Percentiles rank a stretch among this genome's conserved stretches.
Evolutionary conservation across 2,329 filamentous ascomycete genomes (phyloP).

Genomic region (Zasmidium cellare): DNA sequence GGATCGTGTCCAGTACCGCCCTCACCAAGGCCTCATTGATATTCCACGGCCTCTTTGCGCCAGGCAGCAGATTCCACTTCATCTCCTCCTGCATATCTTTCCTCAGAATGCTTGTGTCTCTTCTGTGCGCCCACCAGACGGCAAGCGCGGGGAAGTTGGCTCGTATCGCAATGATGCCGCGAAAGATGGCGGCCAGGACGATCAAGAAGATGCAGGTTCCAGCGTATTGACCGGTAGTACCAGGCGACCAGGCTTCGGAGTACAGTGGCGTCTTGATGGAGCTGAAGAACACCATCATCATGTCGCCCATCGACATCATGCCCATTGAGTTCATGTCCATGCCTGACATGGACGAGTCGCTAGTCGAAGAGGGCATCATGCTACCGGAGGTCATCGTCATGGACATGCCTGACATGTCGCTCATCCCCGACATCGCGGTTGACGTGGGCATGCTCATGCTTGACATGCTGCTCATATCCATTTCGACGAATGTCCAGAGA

Average conservation of each 20-base stretch:
- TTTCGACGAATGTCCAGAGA: background rate
- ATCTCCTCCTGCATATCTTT: constrained; percentile 10
- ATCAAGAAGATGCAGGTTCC: constrained; percentile 90
- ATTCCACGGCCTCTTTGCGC: constrained; percentile 65
- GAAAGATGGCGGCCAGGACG: constrained; percentile 67
- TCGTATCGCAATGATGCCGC: constrained; percentile 45
- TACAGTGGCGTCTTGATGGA: constrained; percentile 62
- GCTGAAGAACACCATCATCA: constrained; percentile 65
- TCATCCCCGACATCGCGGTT: too few species aligned
- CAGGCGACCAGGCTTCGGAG: constrained; percentile 71
- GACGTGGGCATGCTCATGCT: too few species aligned
- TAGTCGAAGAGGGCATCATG: background rate
- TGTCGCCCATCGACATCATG: constrained; percentile 40
- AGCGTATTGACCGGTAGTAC: constrained; percentile 68
- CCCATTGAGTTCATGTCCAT: constrained; percentile 21
- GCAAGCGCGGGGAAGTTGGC: constrained; percentile 22
- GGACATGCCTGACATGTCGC: constrained; percentile 12
- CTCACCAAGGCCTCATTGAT: constrained; percentile 74
- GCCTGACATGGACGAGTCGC: constrained; percentile 6
- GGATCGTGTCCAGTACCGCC: constrained; percentile 66
- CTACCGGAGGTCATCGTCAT: constrained; percentile 2
- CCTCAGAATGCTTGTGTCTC: constrained; percentile 16
- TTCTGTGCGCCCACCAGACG: constrained; percentile 13
- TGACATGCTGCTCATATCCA: constrained; percentile 7
- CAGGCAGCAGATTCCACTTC: constrained; percentile 9